Base-by-base conservation (phyloP, 1,284 basidiomycete species). In the Acaromyces ingoldii region DNA sequence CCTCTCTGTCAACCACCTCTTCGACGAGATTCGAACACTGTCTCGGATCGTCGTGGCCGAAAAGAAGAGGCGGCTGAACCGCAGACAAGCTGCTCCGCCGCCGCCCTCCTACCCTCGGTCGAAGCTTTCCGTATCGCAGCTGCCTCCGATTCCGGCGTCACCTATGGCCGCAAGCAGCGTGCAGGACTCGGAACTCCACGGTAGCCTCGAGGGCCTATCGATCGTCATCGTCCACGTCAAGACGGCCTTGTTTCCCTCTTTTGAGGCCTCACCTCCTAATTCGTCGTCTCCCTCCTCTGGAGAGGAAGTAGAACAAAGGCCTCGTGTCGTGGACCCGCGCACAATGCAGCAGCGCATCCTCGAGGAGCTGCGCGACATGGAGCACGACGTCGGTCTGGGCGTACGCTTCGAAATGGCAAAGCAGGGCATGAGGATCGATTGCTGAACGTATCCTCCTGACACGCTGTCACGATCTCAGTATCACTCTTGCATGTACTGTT, bases 201-300 rank as follows among this genome's bases (percentile, higher is more conserved):
- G 56, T 1, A 57, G 57, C 24, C 48, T 71, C 19, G 22, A 49
- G 6, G 68, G 68, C 2, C 41, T 71, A 11, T 54, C 51, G 1
- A 58, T 71, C 3, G 55, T 71, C 28, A 57, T 71, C 25, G 66
- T 69, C 34, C 68, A 71, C 40, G 67, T 71, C 50, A 71, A 71
- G 39, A 62, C 64, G 4, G 63, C 66, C 1, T 43, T 70, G 10
- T 70, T 68, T 37, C 67, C 67, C 4, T 62, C 56, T 1, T 67
- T 56, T 44, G 50, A 56, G 3, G 33, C 48, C 54, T 0, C 39
- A 40, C 2, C 40, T 22, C 54, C 25, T 4, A 25, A 6, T 2
- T 44, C 43, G 3, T 33, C 15, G 2, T 30, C 24, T 11, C 24
- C 11, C 22, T 40, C 43, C 6, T 17, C 33, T 4, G 46, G 15